phyloP scores from a whole-genome alignment of 371 early-diverging fungal species.

The Apophysomyces elegans region DNA sequence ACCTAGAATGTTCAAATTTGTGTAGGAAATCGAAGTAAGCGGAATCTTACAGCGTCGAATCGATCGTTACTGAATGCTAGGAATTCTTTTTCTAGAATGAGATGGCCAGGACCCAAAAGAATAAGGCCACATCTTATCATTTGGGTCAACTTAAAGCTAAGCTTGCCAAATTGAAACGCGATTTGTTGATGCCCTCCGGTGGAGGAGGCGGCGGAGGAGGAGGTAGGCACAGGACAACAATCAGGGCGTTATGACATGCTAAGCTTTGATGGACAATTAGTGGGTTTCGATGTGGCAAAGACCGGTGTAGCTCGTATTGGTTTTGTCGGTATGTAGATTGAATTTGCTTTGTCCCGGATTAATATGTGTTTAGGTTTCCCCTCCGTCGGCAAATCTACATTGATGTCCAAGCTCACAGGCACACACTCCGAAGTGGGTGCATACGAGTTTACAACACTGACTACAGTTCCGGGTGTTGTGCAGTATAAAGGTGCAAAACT shows the following conservation, averaged over 20 bases:
- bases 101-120: conserved; percentile 79
- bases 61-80: background rate
- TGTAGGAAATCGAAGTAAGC: conserved; percentile 70
- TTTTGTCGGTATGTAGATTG: conserved; percentile 67
- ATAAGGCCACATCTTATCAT: conserved; percentile 96
- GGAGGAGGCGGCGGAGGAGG: conserved; percentile 84
- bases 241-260: background rate
- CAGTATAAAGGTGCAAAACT: conserved; percentile 98
- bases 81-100: conserved; percentile 43
- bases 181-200: conserved; percentile 87
- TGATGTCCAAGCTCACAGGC: conserved; percentile 98
- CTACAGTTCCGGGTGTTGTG: conserved; percentile 96
- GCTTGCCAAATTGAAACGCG: conserved; percentile 95
- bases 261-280: conserved; percentile 36
- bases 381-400: conserved; percentile 96
- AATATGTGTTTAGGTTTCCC: conserved; percentile 89
- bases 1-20: background rate
- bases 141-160: conserved; percentile 99
- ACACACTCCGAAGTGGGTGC: conserved; percentile 97
- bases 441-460: conserved; percentile 99
- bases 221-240: conserved; percentile 18
- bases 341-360: background rate
- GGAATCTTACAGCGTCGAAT: conserved; percentile 36
- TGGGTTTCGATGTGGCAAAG: conserved; percentile 96
- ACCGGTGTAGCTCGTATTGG: conserved; percentile 97